A percentile compares a stretch with the other conserved stretches of the same genome.
These are phyloP conservation scores for Hygrophorus pudorinus DNA, from an alignment of 768 basidiomycete genomes.

Conservation along the genomic window DNA sequence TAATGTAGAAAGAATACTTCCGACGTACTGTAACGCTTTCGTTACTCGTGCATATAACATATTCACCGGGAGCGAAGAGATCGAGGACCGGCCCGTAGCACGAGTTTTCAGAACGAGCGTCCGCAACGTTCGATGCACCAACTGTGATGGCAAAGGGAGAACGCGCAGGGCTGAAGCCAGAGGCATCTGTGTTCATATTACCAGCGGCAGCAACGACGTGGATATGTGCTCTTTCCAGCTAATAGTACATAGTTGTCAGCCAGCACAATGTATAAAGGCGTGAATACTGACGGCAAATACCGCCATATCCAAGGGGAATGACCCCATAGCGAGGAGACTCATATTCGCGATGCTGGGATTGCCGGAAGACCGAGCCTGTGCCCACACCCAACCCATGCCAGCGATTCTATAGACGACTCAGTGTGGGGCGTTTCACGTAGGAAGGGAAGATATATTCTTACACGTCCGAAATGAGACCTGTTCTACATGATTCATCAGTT, in stretches of 20 bases:
- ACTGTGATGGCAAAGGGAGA: slow-evolving; percentile 27
- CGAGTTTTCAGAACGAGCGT: slow-evolving; percentile 25
- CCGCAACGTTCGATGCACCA: slow-evolving; percentile 27
- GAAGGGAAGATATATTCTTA: slow-evolving; percentile 10
- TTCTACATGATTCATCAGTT: not conserved
- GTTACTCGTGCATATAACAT: slow-evolving; percentile 23
- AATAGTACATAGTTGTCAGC: too few species aligned
- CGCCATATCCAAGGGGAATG: slow-evolving; percentile 22
- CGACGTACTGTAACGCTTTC: slow-evolving; percentile 14
- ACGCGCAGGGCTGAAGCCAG: slow-evolving; percentile 24
- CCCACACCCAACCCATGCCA: slow-evolving; percentile 23
- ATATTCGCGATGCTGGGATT: slow-evolving; percentile 25
- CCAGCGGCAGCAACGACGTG: slow-evolving; percentile 28
- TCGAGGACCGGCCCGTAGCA: slow-evolving; percentile 34
- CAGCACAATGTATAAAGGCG: too few species aligned
- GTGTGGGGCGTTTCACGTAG: not conserved
- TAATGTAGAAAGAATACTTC: not conserved
- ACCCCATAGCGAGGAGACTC: slow-evolving; percentile 25
- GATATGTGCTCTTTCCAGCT: too few species aligned
- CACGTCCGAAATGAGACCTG: slow-evolving; percentile 16
- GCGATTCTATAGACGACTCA: slow-evolving; percentile 15
- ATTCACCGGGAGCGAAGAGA: slow-evolving; percentile 29
- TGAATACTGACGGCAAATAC: slow-evolving; percentile 18
- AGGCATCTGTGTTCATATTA: slow-evolving; percentile 23
- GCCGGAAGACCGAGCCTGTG: slow-evolving; percentile 11